Conservation (phyloP, 345 rosid species). For the Cardiospermum halicacabum region DNA sequence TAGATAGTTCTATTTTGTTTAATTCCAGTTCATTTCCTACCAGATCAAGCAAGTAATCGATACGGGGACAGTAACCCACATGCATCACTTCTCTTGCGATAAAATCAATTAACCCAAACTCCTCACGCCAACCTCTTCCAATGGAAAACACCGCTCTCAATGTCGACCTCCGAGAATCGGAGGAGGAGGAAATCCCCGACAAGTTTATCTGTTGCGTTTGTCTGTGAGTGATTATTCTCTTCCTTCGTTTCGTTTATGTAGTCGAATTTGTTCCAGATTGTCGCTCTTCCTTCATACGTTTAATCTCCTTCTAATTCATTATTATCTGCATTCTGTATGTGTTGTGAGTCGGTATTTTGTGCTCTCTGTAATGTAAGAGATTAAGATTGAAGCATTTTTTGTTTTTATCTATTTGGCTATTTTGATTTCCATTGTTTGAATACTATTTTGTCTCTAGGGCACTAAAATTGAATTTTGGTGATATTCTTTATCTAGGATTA, state of each 20-base stretch:
- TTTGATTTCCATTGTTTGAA: too few relatives aligned
- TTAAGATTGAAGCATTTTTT: background rate
- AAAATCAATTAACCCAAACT: background rate
- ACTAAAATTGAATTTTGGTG: too few relatives aligned
- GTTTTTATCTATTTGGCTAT: too few relatives aligned
- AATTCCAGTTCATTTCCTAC: too few relatives aligned
- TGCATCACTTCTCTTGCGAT: background rate
- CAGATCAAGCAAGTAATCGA: too few relatives aligned
- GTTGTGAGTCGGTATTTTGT: too few relatives aligned
- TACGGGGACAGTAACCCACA: too few relatives aligned
- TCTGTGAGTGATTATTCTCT: slow-evolving; percentile 36
- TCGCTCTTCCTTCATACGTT: background rate
- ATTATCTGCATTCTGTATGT: too few relatives aligned
- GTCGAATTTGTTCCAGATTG: background rate
- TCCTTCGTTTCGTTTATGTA: background rate
- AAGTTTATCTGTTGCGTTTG: slow-evolving; percentile 62
- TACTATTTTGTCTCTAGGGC: too few relatives aligned
- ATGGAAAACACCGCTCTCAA: background rate
- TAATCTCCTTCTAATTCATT: background rate
- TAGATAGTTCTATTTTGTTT: too few relatives aligned
- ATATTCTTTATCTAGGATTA: too few relatives aligned
- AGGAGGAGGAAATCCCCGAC: slow-evolving; percentile 49
- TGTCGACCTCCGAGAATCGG: slow-evolving; percentile 23
- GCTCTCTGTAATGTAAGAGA: background rate
- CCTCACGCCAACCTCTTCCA: background rate